Evolutionary conservation across 176 grass and related monocot genomes (phyloP), one percentile per base, ranked within the genome.

Genomic region (Calamus simplicifolius): DNA sequence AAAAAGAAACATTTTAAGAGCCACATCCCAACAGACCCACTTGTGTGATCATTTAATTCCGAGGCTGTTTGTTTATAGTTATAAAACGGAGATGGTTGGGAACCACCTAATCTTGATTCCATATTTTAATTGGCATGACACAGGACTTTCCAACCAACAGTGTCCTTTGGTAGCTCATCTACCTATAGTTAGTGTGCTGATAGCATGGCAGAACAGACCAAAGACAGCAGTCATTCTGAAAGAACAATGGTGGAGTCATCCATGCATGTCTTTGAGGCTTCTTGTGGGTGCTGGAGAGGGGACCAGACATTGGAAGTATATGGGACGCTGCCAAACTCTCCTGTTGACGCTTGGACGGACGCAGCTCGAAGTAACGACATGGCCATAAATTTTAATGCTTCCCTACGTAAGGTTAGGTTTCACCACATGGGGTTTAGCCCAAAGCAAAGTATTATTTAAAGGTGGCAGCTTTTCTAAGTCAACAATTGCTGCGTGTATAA

Each of bases 31-130:
- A 18, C 16, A 28, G 4, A 16, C 25, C 16, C 56, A 58, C 56
- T 29, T 58, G 26, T 58, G 13, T 29, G 56, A 28, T n/a, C n/a
- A n/a, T 35, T 29, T 17, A 58, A 16, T 7, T 5, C 6, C 14
- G 31, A 59, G 25, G 13, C 17, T 17, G 21, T n/a, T 26, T 16
- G 5, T 59, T 59, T 29, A 59, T 59, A 29, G 25, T 56, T 56
- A 59, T 25, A 17, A 30, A 28, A 15, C 16, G 29, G 35, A 43
- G 35, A 43, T 43, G 0, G 57, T 26, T 59, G 57, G 27, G 25
- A 59, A 18, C 57, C 57, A 30, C 57, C 57, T 59, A 59, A 59
- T 59, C 57, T n/a, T 28, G 25, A 28, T 59, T 17, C 27, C 14
- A 2, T 16, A 29, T 29, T 28, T 25, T 16, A 29, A n/a, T 4